Evolutionary conservation across 2,329 filamentous ascomycete species (phyloP).

Genomic region (Fusarium protoensiforme): DNA sequence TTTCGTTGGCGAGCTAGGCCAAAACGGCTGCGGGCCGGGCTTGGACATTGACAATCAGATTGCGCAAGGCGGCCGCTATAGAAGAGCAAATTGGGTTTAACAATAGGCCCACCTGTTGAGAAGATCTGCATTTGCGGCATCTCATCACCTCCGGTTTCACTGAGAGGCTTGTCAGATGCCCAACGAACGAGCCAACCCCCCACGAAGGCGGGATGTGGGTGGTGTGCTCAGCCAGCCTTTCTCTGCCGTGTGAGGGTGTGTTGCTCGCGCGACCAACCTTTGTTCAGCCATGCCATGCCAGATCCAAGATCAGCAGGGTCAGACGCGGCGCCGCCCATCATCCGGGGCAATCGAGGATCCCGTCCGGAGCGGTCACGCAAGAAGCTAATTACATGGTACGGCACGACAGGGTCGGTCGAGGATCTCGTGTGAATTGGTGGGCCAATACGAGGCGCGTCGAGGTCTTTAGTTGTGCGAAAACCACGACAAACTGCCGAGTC

Average conservation of each 20-base stretch:
- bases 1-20: neutral
- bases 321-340: neutral
- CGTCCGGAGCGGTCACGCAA: neutral
- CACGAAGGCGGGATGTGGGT: constrained; percentile 19
- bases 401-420: neutral
- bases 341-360: constrained; percentile 6
- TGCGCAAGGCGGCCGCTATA: neutral
- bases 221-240: constrained; percentile 3
- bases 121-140: neutral
- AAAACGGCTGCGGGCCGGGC: constrained; percentile 21
- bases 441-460: neutral
- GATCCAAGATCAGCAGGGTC: constrained; percentile 4
- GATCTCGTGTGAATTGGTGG: neutral
- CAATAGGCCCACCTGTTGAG: constrained; percentile 6
- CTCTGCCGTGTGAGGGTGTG: constrained; percentile 8
- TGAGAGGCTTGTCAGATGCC: neutral
- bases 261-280: constrained; percentile 2
- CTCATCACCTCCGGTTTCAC: neutral
- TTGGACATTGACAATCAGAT: neutral
- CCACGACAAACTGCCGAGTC: constrained; percentile 18
- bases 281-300: constrained; percentile 5
- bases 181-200: neutral
- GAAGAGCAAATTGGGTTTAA: neutral
- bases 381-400: neutral
- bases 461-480: neutral